These are phyloP conservation scores for Albifimbria verrucaria DNA, from an alignment of 2,329 filamentous ascomycete genomes.

Conservation along the genomic window DNA sequence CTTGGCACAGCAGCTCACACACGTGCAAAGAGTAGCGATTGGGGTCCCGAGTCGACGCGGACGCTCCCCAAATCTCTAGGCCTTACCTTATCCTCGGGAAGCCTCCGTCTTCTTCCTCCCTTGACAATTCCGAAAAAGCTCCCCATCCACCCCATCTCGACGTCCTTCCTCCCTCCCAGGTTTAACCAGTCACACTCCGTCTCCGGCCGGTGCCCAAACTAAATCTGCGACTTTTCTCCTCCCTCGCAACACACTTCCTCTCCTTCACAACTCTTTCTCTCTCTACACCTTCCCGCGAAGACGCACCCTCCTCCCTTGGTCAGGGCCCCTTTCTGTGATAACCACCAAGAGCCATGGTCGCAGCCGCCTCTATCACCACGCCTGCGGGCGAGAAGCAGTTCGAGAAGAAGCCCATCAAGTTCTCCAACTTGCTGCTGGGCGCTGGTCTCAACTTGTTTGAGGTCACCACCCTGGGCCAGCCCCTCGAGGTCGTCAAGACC, in stretches of 20 bases:
- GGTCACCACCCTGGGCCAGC: conserved; percentile 67
- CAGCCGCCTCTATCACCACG: conserved; percentile 51
- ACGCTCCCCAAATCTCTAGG: background rate
- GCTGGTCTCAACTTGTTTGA: conserved; percentile 96
- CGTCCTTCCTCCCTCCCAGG: background rate
- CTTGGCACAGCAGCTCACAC: too few relatives aligned
- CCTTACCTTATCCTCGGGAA: background rate
- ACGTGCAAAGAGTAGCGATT: background rate
- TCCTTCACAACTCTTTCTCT: conserved; percentile 10
- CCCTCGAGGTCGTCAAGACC: conserved; percentile 98
- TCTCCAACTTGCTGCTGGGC: conserved; percentile 95
- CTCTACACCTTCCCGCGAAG: conserved; percentile 56
- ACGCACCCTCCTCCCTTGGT: conserved; percentile 96
- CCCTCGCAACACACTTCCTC: conserved; percentile 9
- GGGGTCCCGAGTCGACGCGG: background rate
- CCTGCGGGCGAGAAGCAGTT: conserved; percentile 51
- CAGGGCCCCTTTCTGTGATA: conserved; percentile 70
- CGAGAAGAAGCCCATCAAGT: conserved; percentile 99
- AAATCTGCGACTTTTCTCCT: conserved; percentile 1
- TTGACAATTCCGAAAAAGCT: background rate
- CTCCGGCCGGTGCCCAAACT: background rate
- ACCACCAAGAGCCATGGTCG: conserved; percentile 59
- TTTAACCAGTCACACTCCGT: background rate
- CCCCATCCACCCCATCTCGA: background rate
- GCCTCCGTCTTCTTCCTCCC: background rate